Base-by-base conservation (phyloP, 2,329 filamentous ascomycete species). In the Graphilbum ipis-grandicollis region DNA sequence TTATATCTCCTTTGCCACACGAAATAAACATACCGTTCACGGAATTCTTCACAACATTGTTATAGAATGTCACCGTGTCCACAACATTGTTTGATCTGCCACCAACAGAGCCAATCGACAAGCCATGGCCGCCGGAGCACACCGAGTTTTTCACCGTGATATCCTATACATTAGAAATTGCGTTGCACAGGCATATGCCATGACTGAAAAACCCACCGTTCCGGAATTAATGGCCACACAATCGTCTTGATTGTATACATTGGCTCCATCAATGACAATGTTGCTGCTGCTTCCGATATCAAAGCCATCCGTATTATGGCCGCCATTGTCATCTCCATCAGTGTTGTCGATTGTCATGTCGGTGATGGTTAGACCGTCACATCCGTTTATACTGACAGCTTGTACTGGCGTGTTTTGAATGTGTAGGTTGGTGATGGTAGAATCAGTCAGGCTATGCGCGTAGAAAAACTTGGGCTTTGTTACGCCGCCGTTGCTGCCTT, bases 191-290 rank as follows among this genome's bases (percentile, higher is more conserved):
- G 46, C 39, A 58, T 57, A 43, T 52, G 54, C 32, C 35, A 35
- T 13, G 21, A 10, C 10, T 23, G 5, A 6, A 10, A 6, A 6
- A 23, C 26, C 2, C 22, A 31, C 34, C 8, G 22, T 36, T 3
- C 44, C 44, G n/a, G 42, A 44, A 36, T 61, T 75, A 41, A 69
- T 48, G 19, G 70, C 68, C 8, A 75, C 56, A 44, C 70, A 75
- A 47, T 75, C 70, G 40, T 75, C 70, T 52, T 75, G 70, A 56
- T 74, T 75, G 49, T 68, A 61, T 37, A 75, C 58, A 25, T 56
- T 59, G 29, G 66, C 65, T 26, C 62, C 62, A 15, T 56, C 56
- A 42, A 75, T 72, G 39, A 56, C 60, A 19, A 74, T 56, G 30
- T 58, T 58, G 18, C 48, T 56, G 26, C 60, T 68, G 26, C 50